These are phyloP conservation scores for Thraustochytrium sp. DNA, from an alignment of 352 stramenopile genomes.

Conservation along the genomic window DNA sequence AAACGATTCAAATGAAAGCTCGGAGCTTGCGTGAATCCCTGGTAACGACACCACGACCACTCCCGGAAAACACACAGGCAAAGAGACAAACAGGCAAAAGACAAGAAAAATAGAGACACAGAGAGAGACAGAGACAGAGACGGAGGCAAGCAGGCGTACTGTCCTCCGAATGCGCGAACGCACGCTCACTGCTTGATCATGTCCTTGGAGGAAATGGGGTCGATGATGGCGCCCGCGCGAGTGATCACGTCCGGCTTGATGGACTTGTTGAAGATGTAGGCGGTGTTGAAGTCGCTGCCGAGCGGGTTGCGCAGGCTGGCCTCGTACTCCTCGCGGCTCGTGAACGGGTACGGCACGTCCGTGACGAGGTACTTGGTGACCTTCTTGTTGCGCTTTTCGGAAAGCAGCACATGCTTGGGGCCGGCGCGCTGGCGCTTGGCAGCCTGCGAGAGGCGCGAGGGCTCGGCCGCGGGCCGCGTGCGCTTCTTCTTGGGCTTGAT, in stretches of 20 bases:
- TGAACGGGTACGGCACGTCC: constrained; percentile 95
- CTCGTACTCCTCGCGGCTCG: constrained; percentile 92
- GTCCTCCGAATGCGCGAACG: no score
- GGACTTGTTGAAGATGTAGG: constrained; percentile 43
- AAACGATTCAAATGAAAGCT: no score
- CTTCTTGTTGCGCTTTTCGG: constrained; percentile 43
- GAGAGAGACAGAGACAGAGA: no score
- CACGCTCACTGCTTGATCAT: neutral
- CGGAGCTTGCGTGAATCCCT: no score
- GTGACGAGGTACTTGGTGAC: constrained; percentile 51
- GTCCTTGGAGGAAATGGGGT: neutral
- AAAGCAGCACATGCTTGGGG: constrained; percentile 23
- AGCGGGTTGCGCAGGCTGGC: constrained; percentile 86
- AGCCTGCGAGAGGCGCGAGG: constrained; percentile 20
- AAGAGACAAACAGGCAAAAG: no score
- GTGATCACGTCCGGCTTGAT: constrained; percentile 37
- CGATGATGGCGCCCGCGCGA: constrained; percentile 42
- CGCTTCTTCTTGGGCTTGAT: constrained; percentile 63
- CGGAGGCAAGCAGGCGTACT: no score
- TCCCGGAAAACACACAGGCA: no score
- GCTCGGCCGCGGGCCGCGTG: constrained; percentile 58
- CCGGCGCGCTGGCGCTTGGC: constrained; percentile 60
- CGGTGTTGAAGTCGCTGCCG: constrained; percentile 64
- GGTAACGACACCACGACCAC: no score
- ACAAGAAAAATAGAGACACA: no score